Evolutionary conservation across 2,329 filamentous ascomycete species (phyloP).

Genomic region (Chaetomium globosum): DNA sequence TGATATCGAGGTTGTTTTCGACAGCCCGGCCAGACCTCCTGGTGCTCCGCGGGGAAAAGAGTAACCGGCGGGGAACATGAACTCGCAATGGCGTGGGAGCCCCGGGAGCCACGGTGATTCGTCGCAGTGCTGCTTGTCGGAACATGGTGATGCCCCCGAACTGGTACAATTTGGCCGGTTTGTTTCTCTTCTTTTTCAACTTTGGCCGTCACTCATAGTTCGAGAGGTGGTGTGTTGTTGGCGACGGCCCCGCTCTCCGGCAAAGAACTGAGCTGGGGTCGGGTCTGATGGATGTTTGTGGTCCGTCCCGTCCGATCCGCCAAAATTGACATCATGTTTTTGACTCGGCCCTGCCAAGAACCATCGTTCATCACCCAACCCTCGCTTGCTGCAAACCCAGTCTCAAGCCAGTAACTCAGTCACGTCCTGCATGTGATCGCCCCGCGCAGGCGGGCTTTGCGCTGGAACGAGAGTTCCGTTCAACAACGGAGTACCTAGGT

Average conservation of each 20-base stretch:
- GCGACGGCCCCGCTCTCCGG: slow-evolving; percentile 7
- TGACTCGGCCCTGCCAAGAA: not conserved
- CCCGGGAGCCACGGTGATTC: slow-evolving; percentile 33
- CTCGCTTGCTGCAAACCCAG: slow-evolving; percentile 1
- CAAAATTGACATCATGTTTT: slow-evolving; percentile 12
- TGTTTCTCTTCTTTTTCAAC: slow-evolving; percentile 3
- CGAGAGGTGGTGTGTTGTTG: not conserved
- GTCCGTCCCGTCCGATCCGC: not conserved
- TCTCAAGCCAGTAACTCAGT: too few relatives aligned
- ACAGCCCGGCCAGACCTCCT: slow-evolving; percentile 40
- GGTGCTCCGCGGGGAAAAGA: slow-evolving; percentile 39
- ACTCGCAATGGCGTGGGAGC: slow-evolving; percentile 9
- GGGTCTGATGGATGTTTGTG: not conserved
- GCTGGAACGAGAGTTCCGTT: too few relatives aligned
- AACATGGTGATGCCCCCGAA: slow-evolving; percentile 37
- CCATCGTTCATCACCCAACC: not conserved
- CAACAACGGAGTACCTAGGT: too few relatives aligned
- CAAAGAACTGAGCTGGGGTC: not conserved
- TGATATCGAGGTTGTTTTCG: slow-evolving; percentile 55
- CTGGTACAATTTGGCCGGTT: not conserved
- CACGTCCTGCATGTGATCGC: too few relatives aligned
- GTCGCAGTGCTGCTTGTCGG: slow-evolving; percentile 37
- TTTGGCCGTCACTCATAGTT: not conserved
- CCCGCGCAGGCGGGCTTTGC: too few relatives aligned
- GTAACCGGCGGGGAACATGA: slow-evolving; percentile 41